A percentile compares a stretch with the other conserved stretches of the same genome.
Conservation (phyloP, 2,329 filamentous ascomycete genomes). For the Penicillium corylophilum region DNA sequence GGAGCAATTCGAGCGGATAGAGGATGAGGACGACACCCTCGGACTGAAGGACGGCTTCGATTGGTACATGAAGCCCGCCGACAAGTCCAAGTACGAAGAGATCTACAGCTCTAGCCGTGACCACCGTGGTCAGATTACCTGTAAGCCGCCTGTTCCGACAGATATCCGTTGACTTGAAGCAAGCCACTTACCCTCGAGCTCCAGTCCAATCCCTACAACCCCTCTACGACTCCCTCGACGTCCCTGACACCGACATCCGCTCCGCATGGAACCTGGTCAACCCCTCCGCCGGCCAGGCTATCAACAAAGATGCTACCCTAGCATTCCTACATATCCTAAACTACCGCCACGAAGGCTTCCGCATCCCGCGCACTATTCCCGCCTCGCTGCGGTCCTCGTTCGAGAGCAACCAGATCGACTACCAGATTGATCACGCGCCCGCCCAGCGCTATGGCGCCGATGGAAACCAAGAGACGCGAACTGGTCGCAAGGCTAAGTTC, state of each 20-base stretch:
- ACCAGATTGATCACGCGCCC: slow-evolving; percentile 79
- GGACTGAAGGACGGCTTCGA: slow-evolving; percentile 96
- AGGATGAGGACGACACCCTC: slow-evolving; percentile 73
- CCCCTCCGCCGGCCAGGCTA: slow-evolving; percentile 74
- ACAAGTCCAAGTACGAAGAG: slow-evolving; percentile 93
- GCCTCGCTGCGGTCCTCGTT: slow-evolving; percentile 88
- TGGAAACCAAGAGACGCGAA: slow-evolving; percentile 74
- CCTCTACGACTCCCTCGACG: slow-evolving; percentile 70
- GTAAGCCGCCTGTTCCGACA: slow-evolving; percentile 49
- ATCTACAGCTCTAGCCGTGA: slow-evolving; percentile 94
- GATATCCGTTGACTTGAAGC: not conserved
- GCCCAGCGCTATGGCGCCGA: slow-evolving; percentile 76
- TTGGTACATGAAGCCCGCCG: slow-evolving; percentile 95
- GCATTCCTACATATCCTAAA: slow-evolving; percentile 97
- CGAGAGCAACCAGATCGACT: slow-evolving; percentile 95
- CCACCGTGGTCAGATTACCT: slow-evolving; percentile 77
- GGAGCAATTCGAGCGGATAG: slow-evolving; percentile 79
- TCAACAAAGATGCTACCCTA: slow-evolving; percentile 92
- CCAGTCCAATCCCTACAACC: slow-evolving; percentile 74
- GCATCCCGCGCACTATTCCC: slow-evolving; percentile 87
- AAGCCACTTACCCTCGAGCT: slow-evolving; percentile 8
- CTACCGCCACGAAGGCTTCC: slow-evolving; percentile 89
- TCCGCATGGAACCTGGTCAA: slow-evolving; percentile 98
- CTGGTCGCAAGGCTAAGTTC: slow-evolving; percentile 93
- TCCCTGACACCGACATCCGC: slow-evolving; percentile 74